Evolutionary conservation across 305 asterid species (phyloP), one percentile per base, ranked within the genome.

Genomic region (Withania somnifera): DNA sequence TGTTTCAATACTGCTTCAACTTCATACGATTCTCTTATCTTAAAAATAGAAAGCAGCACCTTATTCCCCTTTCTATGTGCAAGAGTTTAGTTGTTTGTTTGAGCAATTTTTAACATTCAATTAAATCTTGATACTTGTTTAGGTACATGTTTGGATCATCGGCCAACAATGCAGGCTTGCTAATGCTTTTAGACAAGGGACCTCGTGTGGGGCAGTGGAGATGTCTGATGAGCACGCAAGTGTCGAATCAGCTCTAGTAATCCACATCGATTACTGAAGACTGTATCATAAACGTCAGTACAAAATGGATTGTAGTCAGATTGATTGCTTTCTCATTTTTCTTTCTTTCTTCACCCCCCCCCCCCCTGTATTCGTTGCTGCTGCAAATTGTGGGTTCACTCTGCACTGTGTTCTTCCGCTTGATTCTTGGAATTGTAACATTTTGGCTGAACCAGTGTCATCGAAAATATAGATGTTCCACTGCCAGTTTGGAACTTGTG

Each of bases 371-470:
- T 81, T 82, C 81, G 53, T 82, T 79, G 87, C 86, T 87, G 86
- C 78, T 47, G 54, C 82, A 82, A 79, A 82, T 80, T 79, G 76
- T 86, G 85, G 86, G 56, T 82, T 64, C 64, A 80, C 57, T 60
- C 82, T 86, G 90, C 81, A 84, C 88, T 84, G 87, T 84, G 78
- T 66, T 82, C 77, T 87, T 84, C 77, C 54, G 45, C 81, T 86
- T 85, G 32, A 73, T 88, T 83, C 84, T 83, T 83, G 82, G 84
- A 78, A 24, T 84, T 85, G 83, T 67, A 26, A 78, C 83, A 50
- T 4, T 68, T 81, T 81, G 42, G 88, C 54, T 77, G 45, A 75
- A 75, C 61, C 61, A 50, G 80, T 17, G 80, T 52, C 63, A 17
- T 75, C 6, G 28, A 28, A 71, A 28, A 75, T 75, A 75, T 50